Evolutionary conservation across 2,329 filamentous ascomycete genomes (phyloP), one percentile per base, ranked within the genome.

Genomic region (Didymella glomerata): DNA sequence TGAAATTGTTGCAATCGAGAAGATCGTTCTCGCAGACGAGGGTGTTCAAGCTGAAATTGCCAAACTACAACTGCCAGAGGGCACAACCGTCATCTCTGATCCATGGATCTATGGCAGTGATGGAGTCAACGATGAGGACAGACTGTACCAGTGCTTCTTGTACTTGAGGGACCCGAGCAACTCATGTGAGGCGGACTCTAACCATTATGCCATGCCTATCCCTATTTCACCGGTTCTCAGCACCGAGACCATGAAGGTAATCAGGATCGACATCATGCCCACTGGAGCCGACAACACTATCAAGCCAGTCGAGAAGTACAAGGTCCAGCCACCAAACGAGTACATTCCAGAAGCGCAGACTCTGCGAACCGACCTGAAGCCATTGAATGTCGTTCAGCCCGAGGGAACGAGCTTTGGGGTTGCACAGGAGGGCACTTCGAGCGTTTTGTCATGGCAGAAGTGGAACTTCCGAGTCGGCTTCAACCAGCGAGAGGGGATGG

Each of bases 401-500:
- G 84, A 89, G 63, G 87, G 87, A 8, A 83, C 86, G 2, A 88
- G 85, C 13, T 90, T 89, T 72, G 80, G 79, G 16, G 79, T 86
- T 14, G 78, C 77, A 10, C 73, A 82, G 40, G 77, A 81, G 59
- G 83, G 82, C 30, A 83, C 84, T 24, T 85, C 85, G 2, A 84
- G 82, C 51, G 77, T 82, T 20, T 71, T 90, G 36, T 78, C 82
- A 58, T 88, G 88, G 88, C 88, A 90, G 73, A 90, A 89, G 66
- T 91, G 89, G 88, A 81, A 84, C 1, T 88, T 92, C 77, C 81
- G 88, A 11, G 82, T 93, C 3, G 84, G 85, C 34, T 91, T 90
- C 78, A 91, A 88, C 72, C 83, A 85, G 46, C 82, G 90, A 2
- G 90, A 90, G 71, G 88, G 88, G 11, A 84, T 89, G 80, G 86